These are phyloP conservation scores for Paramecium bursaria DNA, from an alignment of 73 alveolate species.

Conservation along the genomic window DNA sequence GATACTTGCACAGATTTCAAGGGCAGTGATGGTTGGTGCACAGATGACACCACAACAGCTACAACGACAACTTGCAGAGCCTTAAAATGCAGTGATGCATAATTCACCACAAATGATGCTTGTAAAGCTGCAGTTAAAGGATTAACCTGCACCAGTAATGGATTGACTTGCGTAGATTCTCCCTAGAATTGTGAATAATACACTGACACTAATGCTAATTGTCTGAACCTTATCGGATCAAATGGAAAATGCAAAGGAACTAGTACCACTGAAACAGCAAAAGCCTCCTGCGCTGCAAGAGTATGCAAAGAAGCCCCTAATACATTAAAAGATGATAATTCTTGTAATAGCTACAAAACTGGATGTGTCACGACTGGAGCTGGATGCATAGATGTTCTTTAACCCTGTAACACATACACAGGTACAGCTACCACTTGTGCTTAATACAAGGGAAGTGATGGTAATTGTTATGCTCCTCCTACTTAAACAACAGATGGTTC, in stretches of 20 bases:
- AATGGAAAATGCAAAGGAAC: conserved; percentile 47
- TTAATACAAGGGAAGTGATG: conserved; percentile 5
- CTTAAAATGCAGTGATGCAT: conserved; percentile 3
- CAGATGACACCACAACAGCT: conserved; percentile 28
- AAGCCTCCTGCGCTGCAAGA: conserved; percentile 18
- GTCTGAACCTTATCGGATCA: conserved; percentile 22
- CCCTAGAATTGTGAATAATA: background rate
- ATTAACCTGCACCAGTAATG: conserved; percentile 46
- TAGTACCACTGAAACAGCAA: background rate
- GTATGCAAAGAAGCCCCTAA: conserved; percentile 53
- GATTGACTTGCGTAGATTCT: conserved; percentile 5
- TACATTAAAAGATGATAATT: conserved; percentile 18
- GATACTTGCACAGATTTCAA: background rate
- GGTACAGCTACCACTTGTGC: conserved; percentile 16
- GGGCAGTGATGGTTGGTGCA: conserved; percentile 39
- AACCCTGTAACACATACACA: conserved; percentile 12
- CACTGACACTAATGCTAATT: background rate
- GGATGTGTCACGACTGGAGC: conserved; percentile 58
- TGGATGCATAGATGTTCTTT: conserved; percentile 15
- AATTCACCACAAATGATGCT: background rate
- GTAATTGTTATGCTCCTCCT: conserved; percentile 4
- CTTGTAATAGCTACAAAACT: background rate
- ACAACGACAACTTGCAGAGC: background rate
- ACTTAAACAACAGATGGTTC: background rate
- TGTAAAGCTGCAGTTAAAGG: conserved; percentile 14